Evolutionary conservation across 805 yeast species (phyloP).

Genomic region (Candida chauliodis): DNA sequence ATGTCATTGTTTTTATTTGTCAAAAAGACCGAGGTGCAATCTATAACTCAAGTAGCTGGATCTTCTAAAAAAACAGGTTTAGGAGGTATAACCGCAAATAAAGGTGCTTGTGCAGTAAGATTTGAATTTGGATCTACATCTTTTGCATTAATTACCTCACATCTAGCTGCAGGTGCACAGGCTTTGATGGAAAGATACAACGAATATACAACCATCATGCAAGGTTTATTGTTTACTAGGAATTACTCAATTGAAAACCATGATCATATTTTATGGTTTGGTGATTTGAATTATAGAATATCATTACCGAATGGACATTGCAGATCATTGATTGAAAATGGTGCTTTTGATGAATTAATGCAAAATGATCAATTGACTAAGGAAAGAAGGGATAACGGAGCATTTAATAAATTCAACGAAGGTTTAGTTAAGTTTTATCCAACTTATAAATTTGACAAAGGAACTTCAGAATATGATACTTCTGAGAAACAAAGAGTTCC

Average conservation of each 20-base stretch:
- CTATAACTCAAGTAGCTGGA: constrained; percentile 85
- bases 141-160: constrained; percentile 84
- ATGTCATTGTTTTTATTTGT: constrained; percentile 63
- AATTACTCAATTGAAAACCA: constrained; percentile 70
- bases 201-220: constrained; percentile 73
- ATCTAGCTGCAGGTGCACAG: constrained; percentile 86
- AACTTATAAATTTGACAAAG: constrained; percentile 91
- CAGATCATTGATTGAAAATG: constrained; percentile 43
- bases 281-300: constrained; percentile 90
- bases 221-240: constrained; percentile 75
- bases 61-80: constrained; percentile 91
- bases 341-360: constrained; percentile 50
- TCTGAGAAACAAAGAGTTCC: constrained; percentile 92
- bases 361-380: constrained; percentile 74
- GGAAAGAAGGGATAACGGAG: constrained; percentile 69
- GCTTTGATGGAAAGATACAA: constrained; percentile 82
- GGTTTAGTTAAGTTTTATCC: constrained; percentile 79
- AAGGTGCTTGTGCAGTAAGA: constrained; percentile 93
- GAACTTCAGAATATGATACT: constrained; percentile 77
- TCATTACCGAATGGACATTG: constrained; percentile 69
- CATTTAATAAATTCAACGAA: constrained; percentile 81
- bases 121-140: constrained; percentile 77
- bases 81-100: constrained; percentile 96
- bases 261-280: constrained; percentile 84
- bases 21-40: constrained; percentile 26